Conservation (phyloP, 805 yeast species). For the Lipomyces starkeyi region DNA sequence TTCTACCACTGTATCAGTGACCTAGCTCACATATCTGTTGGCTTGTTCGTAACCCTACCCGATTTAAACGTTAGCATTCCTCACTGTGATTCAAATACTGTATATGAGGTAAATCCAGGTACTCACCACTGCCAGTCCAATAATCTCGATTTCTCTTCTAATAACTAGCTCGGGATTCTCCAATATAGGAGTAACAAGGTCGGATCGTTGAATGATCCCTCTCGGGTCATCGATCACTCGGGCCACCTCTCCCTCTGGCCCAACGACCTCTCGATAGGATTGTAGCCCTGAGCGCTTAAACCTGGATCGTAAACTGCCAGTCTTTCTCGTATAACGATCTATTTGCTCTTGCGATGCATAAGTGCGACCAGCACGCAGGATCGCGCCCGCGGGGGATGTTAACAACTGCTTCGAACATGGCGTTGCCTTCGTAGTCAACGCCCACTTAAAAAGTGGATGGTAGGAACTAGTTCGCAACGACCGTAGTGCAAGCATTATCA, state of each 20-base stretch:
- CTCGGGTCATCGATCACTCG: conserved; percentile 19
- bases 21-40: conserved; percentile 60
- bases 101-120: not conserved
- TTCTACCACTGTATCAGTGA: not conserved
- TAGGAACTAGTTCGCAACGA: not conserved
- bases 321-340: conserved; percentile 11
- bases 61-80: not conserved
- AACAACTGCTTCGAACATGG: not conserved
- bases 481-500: not conserved
- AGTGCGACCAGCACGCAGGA: not conserved
- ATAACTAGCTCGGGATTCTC: conserved; percentile 84
- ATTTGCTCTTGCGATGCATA: conserved; percentile 21
- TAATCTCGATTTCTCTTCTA: conserved; percentile 85
- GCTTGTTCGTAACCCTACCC: conserved; percentile 84
- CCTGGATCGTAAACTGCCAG: not conserved
- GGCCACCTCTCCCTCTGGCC: conserved; percentile 14
- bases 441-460: not conserved
- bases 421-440: not conserved
- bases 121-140: conserved; percentile 69
- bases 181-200: conserved; percentile 66
- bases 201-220: conserved; percentile 43
- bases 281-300: conserved; percentile 1
- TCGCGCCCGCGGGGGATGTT: not conserved
- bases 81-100: not conserved
- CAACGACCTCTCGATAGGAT: not conserved